Conservation (phyloP, 768 basidiomycete species). For the Leccinum uliginosum region DNA sequence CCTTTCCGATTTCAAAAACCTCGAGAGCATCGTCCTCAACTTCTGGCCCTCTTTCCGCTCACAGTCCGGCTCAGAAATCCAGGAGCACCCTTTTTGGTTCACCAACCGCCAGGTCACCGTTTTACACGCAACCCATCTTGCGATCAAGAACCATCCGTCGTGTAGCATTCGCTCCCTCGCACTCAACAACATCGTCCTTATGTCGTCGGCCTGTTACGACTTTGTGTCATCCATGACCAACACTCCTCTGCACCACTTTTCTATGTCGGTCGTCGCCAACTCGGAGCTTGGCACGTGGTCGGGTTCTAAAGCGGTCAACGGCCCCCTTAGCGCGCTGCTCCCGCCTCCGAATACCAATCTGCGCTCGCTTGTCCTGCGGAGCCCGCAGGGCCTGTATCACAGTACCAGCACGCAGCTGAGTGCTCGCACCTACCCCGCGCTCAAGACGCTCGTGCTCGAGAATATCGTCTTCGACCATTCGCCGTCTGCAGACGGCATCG, state of each 20-base stretch:
- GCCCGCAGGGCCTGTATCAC: conserved; percentile 28
- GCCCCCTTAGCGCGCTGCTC: conserved; percentile 23
- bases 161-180: conserved; percentile 20
- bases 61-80: conserved; percentile 18
- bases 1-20: conserved; percentile 17
- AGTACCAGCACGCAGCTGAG: conserved; percentile 21
- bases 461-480: conserved; percentile 28
- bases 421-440: conserved; percentile 22
- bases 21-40: conserved; percentile 22
- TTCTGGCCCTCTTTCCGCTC: conserved; percentile 31
- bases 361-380: conserved; percentile 22
- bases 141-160: conserved; percentile 12
- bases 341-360: conserved; percentile 18
- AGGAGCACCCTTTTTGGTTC: conserved; percentile 31
- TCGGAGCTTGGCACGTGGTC: conserved; percentile 29
- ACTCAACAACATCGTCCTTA: conserved; percentile 25
- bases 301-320: conserved; percentile 27
- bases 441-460: conserved; percentile 26
- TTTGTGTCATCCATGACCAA: conserved; percentile 24
- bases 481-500: conserved; percentile 19
- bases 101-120: conserved; percentile 25
- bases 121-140: conserved; percentile 22
- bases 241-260: conserved; percentile 28
- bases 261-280: conserved; percentile 29
- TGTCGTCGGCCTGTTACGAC: conserved; percentile 24